Conservation (phyloP, 2,329 filamentous ascomycete species). For the Aspergillus nomiae region DNA sequence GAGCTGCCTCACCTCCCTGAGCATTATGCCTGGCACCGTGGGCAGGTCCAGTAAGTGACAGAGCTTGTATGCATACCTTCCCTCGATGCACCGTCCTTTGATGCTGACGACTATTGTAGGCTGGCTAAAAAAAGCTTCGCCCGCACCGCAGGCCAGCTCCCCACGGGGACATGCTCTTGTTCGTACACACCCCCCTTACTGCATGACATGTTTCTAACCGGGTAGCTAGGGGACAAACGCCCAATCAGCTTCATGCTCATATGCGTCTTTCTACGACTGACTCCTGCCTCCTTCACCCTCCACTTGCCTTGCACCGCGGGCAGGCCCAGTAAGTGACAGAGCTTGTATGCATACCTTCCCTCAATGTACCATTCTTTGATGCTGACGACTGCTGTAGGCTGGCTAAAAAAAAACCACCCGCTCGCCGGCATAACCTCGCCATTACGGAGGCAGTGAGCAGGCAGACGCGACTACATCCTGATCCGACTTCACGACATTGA, state of each 20-base stretch:
- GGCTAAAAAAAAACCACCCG: conserved; percentile 10
- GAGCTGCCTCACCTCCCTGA: conserved; percentile 7
- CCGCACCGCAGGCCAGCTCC: conserved; percentile 9
- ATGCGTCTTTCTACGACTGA: background rate
- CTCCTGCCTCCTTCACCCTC: background rate
- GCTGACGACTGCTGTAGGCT: conserved; percentile 11
- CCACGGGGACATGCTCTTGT: conserved; percentile 10
- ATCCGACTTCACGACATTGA: background rate
- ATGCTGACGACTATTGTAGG: conserved; percentile 7
- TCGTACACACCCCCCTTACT: background rate
- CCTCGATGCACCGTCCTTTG: background rate
- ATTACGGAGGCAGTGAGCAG: background rate
- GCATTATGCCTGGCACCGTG: conserved; percentile 18
- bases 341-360: conserved; percentile 12
- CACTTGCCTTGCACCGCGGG: conserved; percentile 6
- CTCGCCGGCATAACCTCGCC: background rate
- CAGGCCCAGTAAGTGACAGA: conserved; percentile 23
- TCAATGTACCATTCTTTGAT: background rate
- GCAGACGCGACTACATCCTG: background rate
- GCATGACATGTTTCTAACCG: background rate
- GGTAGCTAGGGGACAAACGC: background rate
- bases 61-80: conserved; percentile 15
- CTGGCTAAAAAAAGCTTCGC: conserved; percentile 19
- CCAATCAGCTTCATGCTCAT: background rate
- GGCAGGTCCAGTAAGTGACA: conserved; percentile 23